Evolutionary conservation across 805 yeast species (phyloP).

Genomic region (Lipomyces kockii): DNA sequence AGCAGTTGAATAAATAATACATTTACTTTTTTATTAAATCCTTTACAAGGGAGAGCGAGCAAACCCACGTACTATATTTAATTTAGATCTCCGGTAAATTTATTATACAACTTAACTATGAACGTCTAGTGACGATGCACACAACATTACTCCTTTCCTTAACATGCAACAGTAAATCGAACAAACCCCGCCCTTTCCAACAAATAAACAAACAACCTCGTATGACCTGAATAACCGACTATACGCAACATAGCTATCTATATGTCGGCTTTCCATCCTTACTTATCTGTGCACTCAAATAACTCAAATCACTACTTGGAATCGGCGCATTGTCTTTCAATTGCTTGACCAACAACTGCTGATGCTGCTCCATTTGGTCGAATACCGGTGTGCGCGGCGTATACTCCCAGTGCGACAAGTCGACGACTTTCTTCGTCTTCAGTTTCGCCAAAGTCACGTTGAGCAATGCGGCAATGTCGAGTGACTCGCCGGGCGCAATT

Average conservation of each 20-base stretch:
- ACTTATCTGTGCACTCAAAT: constrained; percentile 33
- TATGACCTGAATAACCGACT: neutral
- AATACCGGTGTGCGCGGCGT: constrained; percentile 31
- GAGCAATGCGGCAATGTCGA: constrained; percentile 55
- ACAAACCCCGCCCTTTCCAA: neutral
- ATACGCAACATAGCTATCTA: constrained; percentile 7
- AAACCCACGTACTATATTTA: no score
- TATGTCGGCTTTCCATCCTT: constrained; percentile 25
- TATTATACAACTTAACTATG: no score
- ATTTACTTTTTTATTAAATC: no score
- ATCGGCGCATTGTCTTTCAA: constrained; percentile 26
- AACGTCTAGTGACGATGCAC: no score
- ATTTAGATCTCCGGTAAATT: no score
- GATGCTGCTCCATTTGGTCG: constrained; percentile 27
- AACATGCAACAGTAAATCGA: neutral
- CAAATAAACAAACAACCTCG: neutral
- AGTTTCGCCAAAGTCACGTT: constrained; percentile 8
- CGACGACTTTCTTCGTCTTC: constrained; percentile 9
- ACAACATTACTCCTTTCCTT: no score
- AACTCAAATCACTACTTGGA: constrained; percentile 30
- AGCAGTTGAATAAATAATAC: no score
- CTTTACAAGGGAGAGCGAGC: no score
- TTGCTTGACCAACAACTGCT: constrained; percentile 17
- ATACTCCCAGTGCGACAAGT: constrained; percentile 17
- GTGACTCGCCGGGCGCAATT: constrained; percentile 78